Evolutionary conservation across 2,329 filamentous ascomycete species (phyloP), one percentile per base, ranked within the genome.

Genomic region (Penicillium paneum): DNA sequence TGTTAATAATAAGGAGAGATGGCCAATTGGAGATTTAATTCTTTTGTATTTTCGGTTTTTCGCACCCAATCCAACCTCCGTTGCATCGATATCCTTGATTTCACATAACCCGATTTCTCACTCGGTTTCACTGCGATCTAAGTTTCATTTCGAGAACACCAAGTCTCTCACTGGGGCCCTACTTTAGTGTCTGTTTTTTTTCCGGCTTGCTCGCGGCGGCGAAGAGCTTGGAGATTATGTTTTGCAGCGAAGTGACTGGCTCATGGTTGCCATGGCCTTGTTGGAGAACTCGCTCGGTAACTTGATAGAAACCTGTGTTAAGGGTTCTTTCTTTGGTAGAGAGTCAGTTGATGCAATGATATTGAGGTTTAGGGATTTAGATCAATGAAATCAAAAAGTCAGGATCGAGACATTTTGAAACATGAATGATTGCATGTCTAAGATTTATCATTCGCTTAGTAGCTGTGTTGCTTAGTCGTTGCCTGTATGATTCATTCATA

Each of bases 41-140:
- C 4, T 41, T 26, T 41, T 48, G 42, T 58, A 46, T 34, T 58
- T 58, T 61, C 52, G 52, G 55, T 12, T 38, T 24, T 39, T 24
- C 26, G 46, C 32, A 24, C 24, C 17, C 5, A 36, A 36, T 26
- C 39, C 11, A 36, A 15, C 8, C 15, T 24, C 45, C 21, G 45
- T 49, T 40, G 21, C 46, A 32, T 43, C 12, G 5, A 19, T 19
- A 21, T 44, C n/a, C n/a, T 31, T 24, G 1, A 24, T 24, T 24
- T 1, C 26, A 34, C 5, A 8, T 34, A 7, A 13, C 13, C 13
- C 8, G 31, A 34, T 15, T 15, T 15, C 31, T 11, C 19, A 21
- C 19, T 7, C 17, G 1, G 6, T 17, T 38, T 38, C 17, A 13
- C 36, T 38, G 17, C 11, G 11, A 21, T 21, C 3, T 21, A 24